A percentile compares a stretch with the other conserved stretches of the same genome.
Evolutionary conservation across 176 grass and related monocot genomes (phyloP).

Genomic region (Stipa capillata): DNA sequence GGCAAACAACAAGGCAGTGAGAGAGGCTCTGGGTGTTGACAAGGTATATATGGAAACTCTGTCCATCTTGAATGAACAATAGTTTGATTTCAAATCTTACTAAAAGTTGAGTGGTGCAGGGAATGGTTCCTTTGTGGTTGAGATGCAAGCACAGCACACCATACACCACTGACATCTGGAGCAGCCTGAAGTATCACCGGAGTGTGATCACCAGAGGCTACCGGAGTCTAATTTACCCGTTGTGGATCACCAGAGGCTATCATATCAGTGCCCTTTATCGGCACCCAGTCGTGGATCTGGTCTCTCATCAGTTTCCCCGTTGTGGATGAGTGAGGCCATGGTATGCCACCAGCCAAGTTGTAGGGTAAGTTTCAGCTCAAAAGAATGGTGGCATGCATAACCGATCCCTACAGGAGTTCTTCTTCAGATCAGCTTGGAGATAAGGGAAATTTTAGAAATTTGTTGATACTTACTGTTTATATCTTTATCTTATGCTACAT

Average conservation of each 20-base stretch:
- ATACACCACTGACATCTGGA: neutral
- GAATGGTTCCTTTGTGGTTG: neutral
- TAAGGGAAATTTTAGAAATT: too few species aligned
- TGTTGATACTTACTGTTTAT: too few species aligned
- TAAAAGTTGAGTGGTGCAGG: neutral
- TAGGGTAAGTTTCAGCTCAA: neutral
- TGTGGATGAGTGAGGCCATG: neutral
- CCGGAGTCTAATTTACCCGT: neutral
- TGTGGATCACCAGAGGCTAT: neutral
- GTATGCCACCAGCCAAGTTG: neutral
- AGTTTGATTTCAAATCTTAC: too few species aligned
- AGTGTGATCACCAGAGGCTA: neutral
- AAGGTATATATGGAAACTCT: too few species aligned
- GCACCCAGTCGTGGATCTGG: neutral
- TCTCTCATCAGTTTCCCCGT: neutral
- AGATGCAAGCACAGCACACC: neutral
- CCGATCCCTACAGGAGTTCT: too few species aligned
- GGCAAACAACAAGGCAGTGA: neutral
- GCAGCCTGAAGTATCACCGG: neutral
- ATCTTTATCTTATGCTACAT: neutral
- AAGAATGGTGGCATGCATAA: too few species aligned
- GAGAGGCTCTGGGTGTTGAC: neutral
- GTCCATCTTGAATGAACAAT: too few species aligned
- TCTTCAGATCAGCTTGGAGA: too few species aligned
- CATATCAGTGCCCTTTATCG: neutral